Evolutionary conservation across 371 early-diverging fungal species (phyloP).

Genomic region (Rhizopus sp.): DNA sequence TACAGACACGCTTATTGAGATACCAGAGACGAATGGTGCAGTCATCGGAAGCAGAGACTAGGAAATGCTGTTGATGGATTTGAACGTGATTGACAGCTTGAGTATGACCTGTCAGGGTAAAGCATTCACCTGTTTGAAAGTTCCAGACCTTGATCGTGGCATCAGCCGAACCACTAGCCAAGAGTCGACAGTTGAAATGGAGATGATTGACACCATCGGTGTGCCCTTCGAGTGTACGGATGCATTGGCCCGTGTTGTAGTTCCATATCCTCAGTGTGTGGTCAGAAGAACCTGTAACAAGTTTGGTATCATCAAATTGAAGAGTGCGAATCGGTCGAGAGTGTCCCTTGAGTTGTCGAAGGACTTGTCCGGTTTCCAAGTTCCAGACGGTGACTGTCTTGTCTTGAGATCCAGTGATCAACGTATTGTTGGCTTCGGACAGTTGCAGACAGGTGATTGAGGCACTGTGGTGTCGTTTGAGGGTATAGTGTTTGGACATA

Average conservation of each 20-base stretch:
- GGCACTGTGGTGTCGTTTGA: slow-evolving; percentile 68
- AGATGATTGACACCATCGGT: slow-evolving; percentile 87
- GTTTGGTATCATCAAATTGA: slow-evolving; percentile 82
- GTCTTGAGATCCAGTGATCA: slow-evolving; percentile 86
- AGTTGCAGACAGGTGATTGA: slow-evolving; percentile 82
- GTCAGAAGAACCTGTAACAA: slow-evolving; percentile 91
- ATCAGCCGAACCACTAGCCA: slow-evolving; percentile 89
- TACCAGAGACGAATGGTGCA: slow-evolving; percentile 81
- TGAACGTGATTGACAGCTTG: slow-evolving; percentile 81
- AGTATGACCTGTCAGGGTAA: slow-evolving; percentile 75
- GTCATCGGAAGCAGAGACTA: slow-evolving; percentile 79
- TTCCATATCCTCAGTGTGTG: slow-evolving; percentile 97
- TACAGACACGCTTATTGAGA: slow-evolving; percentile 65
- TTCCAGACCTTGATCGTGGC: slow-evolving; percentile 92
- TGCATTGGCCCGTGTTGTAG: slow-evolving; percentile 85
- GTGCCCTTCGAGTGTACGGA: slow-evolving; percentile 81
- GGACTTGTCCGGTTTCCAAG: slow-evolving; percentile 70
- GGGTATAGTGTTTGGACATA: slow-evolving; percentile 44
- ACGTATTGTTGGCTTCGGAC: slow-evolving; percentile 68
- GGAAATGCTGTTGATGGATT: slow-evolving; percentile 53
- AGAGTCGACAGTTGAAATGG: slow-evolving; percentile 80
- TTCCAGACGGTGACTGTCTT: slow-evolving; percentile 86
- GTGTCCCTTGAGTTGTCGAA: slow-evolving; percentile 84
- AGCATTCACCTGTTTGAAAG: slow-evolving; percentile 78
- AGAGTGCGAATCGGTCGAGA: slow-evolving; percentile 82